A percentile compares a stretch with the other conserved stretches of the same genome.
These are phyloP conservation scores for Vicia faba DNA, from an alignment of 306 rosid species.

Conservation along the genomic window DNA sequence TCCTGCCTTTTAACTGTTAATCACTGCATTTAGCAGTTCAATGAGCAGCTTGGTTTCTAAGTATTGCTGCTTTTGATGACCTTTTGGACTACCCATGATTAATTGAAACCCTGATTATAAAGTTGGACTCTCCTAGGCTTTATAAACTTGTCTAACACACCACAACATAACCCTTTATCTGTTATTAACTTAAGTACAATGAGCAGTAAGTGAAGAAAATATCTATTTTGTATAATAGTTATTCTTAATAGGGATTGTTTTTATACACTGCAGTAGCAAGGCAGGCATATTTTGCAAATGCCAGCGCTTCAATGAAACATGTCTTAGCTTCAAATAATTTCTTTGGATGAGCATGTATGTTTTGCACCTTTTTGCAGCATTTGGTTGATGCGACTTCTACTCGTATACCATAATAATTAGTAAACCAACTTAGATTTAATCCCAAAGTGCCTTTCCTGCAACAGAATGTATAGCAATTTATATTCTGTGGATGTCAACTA, in stretches of 20 bases:
- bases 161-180: no score
- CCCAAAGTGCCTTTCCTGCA: background rate
- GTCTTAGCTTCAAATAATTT: constrained; percentile 8
- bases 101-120: background rate
- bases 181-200: background rate
- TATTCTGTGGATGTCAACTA: background rate
- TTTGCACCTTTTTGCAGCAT: background rate
- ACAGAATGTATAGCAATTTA: background rate
- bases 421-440: background rate
- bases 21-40: background rate
- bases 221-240: background rate
- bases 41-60: background rate
- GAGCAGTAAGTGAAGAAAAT: background rate
- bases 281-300: background rate
- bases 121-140: background rate
- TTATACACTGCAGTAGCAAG: background rate
- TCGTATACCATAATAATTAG: background rate
- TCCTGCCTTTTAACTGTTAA: background rate
- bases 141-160: no score
- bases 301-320: constrained; percentile 5
- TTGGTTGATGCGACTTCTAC: background rate
- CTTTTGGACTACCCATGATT: background rate
- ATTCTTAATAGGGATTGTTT: background rate
- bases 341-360: background rate
- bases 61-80: background rate